phyloP scores from a whole-genome alignment of 257 asterid species.

The Solanum peruvianum region DNA sequence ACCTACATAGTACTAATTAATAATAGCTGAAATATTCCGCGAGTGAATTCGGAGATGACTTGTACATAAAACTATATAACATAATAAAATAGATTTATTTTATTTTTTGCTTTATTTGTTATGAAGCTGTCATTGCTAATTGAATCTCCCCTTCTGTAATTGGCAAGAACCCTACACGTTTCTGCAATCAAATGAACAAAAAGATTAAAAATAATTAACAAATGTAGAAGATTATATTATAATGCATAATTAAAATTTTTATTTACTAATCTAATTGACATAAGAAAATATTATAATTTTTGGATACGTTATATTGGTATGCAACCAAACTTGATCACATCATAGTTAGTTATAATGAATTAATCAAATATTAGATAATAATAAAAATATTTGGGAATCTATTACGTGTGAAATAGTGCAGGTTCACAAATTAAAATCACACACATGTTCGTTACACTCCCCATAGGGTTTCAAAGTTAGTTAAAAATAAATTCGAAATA shows the following conservation, averaged over 20 bases:
- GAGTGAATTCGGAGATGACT: neutral
- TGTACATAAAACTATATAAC: neutral
- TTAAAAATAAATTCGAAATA: neutral
- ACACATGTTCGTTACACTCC: neutral
- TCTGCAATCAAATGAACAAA: constrained; percentile 33
- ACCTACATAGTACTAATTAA: neutral
- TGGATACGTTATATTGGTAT: neutral
- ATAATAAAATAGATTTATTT: neutral
- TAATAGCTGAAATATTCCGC: neutral
- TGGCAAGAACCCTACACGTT: constrained; percentile 75
- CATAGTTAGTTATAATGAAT: neutral
- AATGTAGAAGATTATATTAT: neutral
- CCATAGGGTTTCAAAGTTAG: neutral
- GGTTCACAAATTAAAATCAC: neutral
- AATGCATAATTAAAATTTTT: neutral
- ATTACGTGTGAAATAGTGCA: neutral
- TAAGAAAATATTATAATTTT: neutral
- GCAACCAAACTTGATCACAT: neutral
- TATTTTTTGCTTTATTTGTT: neutral
- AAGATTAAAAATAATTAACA: neutral
- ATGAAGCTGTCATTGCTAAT: constrained; percentile 33
- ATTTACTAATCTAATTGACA: neutral
- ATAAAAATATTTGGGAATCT: neutral
- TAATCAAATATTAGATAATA: neutral
- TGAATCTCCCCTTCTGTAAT: constrained; percentile 65